Evolutionary conservation across 495 filamentous ascomycete genomes (phyloP).

Genomic region (Xylaria scruposa): DNA sequence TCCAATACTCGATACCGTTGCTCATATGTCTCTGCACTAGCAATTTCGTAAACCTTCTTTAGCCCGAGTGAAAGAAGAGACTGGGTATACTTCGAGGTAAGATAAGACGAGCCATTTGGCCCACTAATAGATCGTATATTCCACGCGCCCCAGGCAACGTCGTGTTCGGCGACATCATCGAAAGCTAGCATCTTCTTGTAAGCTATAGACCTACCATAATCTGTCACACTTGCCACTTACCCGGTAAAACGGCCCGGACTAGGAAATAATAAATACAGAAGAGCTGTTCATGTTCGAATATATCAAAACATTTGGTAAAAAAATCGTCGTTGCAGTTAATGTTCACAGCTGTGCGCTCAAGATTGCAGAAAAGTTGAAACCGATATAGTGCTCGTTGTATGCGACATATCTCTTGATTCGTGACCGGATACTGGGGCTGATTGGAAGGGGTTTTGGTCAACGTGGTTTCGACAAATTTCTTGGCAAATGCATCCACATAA

Average conservation of each 20-base stretch:
- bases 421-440: neutral
- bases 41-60: neutral
- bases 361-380: slow-evolving; percentile 26
- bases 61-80: neutral
- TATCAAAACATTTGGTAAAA: too few relatives aligned
- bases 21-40: neutral
- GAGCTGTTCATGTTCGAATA: slow-evolving; percentile 4
- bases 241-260: neutral
- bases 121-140: too few relatives aligned
- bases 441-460: neutral
- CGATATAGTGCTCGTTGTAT: slow-evolving; percentile 28
- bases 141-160: slow-evolving; percentile 22
- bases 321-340: too few relatives aligned
- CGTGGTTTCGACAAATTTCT: too few relatives aligned
- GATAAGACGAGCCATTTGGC: too few relatives aligned
- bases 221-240: neutral
- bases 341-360: too few relatives aligned
- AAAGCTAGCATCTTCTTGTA: slow-evolving; percentile 26
- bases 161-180: slow-evolving; percentile 30
- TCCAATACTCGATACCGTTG: neutral
- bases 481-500: neutral
- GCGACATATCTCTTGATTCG: slow-evolving; percentile 18
- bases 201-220: neutral
- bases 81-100: neutral
- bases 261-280: slow-evolving; percentile 18